These are phyloP conservation scores for Hanseniaspora vineae DNA, from an alignment of 805 yeast species.

Conservation along the genomic window DNA sequence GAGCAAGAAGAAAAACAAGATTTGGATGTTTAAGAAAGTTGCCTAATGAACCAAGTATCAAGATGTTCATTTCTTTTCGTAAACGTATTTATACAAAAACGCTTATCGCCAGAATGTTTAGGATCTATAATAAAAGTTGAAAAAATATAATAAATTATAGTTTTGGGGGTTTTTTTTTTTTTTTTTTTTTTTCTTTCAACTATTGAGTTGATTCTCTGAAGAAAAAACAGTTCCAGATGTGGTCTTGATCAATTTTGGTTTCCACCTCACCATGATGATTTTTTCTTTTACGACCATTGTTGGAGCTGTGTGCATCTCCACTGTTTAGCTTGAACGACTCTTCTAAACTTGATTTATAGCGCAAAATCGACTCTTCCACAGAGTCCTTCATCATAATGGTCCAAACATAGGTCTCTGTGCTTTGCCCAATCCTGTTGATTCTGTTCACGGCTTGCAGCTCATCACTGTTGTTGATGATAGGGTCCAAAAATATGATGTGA, in stretches of 20 bases:
- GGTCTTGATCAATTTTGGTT: neutral
- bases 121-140: too few relatives aligned
- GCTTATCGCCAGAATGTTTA: too few relatives aligned
- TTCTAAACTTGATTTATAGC: constrained; percentile 19
- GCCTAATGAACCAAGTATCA: too few relatives aligned
- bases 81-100: too few relatives aligned
- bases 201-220: neutral
- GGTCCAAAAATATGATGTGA: constrained; percentile 87
- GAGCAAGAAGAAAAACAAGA: neutral
- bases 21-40: too few relatives aligned
- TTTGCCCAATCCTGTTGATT: constrained; percentile 87
- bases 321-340: constrained; percentile 6
- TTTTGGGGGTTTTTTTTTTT: neutral
- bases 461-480: constrained; percentile 73
- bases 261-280: neutral
- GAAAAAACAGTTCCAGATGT: neutral
- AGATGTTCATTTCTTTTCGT: too few relatives aligned
- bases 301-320: constrained; percentile 1
- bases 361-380: constrained; percentile 78
- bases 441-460: constrained; percentile 89
- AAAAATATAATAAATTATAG: neutral
- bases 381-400: constrained; percentile 73
- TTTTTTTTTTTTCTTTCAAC: too few relatives aligned
- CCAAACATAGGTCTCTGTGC: constrained; percentile 75
- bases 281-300: constrained; percentile 1